Conservation (phyloP, 768 basidiomycete genomes). For the Lactarius sanguifluus region DNA sequence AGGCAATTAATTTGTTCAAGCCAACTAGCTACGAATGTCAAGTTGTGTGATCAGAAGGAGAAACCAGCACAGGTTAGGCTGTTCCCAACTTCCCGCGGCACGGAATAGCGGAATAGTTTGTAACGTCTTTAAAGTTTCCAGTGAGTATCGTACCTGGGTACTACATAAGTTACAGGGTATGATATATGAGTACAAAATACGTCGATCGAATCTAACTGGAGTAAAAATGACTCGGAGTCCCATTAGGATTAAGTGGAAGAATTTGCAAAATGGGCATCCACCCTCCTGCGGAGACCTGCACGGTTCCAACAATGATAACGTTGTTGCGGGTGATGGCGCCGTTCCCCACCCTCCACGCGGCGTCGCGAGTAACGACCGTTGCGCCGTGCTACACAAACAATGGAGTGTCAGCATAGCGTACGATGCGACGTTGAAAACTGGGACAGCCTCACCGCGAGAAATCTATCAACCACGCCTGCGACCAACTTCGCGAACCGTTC, state of each 20-base stretch:
- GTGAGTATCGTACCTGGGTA: not conserved
- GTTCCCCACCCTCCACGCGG: constrained; percentile 6
- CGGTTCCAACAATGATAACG: constrained; percentile 19
- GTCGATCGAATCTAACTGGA: not conserved
- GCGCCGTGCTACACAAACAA: constrained; percentile 4
- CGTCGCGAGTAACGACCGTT: not conserved
- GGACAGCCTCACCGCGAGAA: constrained; percentile 19
- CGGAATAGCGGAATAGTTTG: not conserved
- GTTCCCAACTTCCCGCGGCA: not conserved
- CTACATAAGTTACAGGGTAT: constrained; percentile 15
- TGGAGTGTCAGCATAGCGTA: not conserved
- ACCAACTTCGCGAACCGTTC: constrained; percentile 25
- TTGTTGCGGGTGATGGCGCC: constrained; percentile 16
- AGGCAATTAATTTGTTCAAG: not conserved
- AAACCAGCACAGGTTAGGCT: not conserved
- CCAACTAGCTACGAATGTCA: not conserved
- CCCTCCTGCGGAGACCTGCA: constrained; percentile 26
- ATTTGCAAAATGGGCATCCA: constrained; percentile 29
- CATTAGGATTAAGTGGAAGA: not conserved
- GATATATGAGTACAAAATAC: constrained; percentile 7
- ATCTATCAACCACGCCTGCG: constrained; percentile 24
- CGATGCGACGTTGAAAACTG: not conserved
- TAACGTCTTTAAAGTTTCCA: not conserved
- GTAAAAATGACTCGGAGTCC: not conserved
- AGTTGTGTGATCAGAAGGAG: not conserved